These are phyloP conservation scores for Paramarasmius palmivorus DNA, from an alignment of 1,284 basidiomycete species.

Conservation along the genomic window DNA sequence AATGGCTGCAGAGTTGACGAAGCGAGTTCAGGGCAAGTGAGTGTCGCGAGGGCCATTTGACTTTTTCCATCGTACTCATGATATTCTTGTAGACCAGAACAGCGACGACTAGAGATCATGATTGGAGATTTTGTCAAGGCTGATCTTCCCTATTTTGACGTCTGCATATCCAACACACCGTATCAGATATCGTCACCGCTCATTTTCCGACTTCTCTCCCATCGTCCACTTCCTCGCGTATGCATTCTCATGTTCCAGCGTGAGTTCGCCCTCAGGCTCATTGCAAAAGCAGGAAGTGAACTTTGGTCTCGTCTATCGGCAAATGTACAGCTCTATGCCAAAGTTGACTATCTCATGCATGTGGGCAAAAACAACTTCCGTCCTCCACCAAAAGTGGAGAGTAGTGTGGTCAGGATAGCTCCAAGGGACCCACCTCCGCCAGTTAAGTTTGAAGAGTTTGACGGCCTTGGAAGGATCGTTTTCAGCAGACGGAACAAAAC, in stretches of 20 bases:
- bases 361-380: conserved; percentile 96
- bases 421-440: conserved; percentile 96
- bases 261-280: conserved; percentile 93
- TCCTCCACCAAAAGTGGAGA: conserved; percentile 95
- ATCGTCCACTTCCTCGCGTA: conserved; percentile 90
- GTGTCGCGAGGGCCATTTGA: conserved; percentile 34
- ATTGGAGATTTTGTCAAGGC: conserved; percentile 98
- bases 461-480: conserved; percentile 83
- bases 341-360: conserved; percentile 96
- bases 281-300: conserved; percentile 82
- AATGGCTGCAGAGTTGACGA: conserved; percentile 97
- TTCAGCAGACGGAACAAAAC: conserved; percentile 93
- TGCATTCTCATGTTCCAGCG: conserved; percentile 99
- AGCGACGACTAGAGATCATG: conserved; percentile 91
- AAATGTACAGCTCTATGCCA: conserved; percentile 95
- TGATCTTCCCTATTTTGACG: conserved; percentile 96
- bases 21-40: conserved; percentile 97
- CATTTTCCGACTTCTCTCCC: conserved; percentile 95
- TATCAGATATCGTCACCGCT: conserved; percentile 99
- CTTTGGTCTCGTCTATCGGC: conserved; percentile 96
- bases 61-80: conserved; percentile 5
- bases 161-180: conserved; percentile 98
- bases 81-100: conserved; percentile 74
- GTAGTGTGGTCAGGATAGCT: conserved; percentile 87
- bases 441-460: conserved; percentile 96